phyloP scores from a whole-genome alignment of 1,284 basidiomycete species.

The Trichosporon sp. region DNA sequence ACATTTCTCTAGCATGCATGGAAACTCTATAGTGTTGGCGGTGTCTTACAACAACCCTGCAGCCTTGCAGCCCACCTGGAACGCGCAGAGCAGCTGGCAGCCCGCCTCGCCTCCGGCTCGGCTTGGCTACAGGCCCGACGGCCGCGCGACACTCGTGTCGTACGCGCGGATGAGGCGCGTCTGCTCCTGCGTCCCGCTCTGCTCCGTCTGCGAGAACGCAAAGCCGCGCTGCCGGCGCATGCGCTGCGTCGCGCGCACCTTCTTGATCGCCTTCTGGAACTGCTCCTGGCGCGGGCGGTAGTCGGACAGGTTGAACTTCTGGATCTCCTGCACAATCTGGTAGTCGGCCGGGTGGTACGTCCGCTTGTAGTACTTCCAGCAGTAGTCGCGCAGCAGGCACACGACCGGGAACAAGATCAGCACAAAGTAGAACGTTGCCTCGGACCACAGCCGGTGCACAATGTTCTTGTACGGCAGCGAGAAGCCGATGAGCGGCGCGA shows the following conservation, averaged over 20 bases:
- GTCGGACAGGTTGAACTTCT: slow-evolving; percentile 97
- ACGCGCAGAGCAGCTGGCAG: too few relatives aligned
- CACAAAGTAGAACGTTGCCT: slow-evolving; percentile 82
- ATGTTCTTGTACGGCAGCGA: slow-evolving; percentile 86
- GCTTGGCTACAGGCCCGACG: slow-evolving; percentile 40
- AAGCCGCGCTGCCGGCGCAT: slow-evolving; percentile 92
- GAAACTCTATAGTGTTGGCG: neutral
- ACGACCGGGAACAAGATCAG: slow-evolving; percentile 81
- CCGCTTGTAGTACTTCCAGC: slow-evolving; percentile 92
- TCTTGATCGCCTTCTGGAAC: slow-evolving; percentile 98
- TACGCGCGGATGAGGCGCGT: slow-evolving; percentile 80
- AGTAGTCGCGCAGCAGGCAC: slow-evolving; percentile 85
- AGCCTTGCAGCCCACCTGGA: neutral
- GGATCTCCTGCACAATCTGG: slow-evolving; percentile 93
- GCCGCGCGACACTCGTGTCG: slow-evolving; percentile 62
- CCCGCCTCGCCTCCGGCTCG: neutral
- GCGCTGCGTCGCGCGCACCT: slow-evolving; percentile 89
- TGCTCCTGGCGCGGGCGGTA: slow-evolving; percentile 96
- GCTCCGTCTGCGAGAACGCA: slow-evolving; percentile 93
- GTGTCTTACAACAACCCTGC: neutral
- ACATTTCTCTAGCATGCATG: neutral
- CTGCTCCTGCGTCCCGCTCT: slow-evolving; percentile 70
- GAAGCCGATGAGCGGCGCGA: slow-evolving; percentile 79
- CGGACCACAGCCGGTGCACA: slow-evolving; percentile 80
- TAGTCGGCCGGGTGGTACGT: slow-evolving; percentile 88